These are phyloP conservation scores for Acer yangbiense DNA, from an alignment of 345 rosid genomes.

Conservation along the genomic window DNA sequence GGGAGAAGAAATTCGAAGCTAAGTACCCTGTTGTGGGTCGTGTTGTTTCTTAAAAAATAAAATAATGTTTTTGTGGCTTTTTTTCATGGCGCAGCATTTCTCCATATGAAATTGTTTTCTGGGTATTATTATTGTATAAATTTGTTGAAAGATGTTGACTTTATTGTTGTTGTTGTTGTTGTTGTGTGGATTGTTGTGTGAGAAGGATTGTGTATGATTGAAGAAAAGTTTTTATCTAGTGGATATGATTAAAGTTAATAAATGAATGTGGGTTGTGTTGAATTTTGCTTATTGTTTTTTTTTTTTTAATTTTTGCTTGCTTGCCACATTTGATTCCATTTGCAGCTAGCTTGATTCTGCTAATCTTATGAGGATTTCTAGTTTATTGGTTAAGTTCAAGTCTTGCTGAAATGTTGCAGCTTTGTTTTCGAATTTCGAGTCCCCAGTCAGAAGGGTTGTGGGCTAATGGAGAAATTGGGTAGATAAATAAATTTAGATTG, in stretches of 20 bases:
- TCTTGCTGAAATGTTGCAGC: neutral
- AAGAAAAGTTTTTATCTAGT: neutral
- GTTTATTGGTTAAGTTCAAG: neutral
- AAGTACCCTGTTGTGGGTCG: slow-evolving; percentile 90
- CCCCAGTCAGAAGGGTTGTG: neutral
- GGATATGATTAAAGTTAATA: neutral
- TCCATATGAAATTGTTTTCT: neutral
- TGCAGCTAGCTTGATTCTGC: slow-evolving; percentile 3
- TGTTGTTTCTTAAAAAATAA: slow-evolving; percentile 34
- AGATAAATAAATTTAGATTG: neutral
- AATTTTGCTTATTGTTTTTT: neutral
- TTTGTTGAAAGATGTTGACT: slow-evolving; percentile 2
- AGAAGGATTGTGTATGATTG: neutral
- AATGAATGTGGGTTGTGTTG: slow-evolving; percentile 10
- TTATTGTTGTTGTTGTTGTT: neutral
- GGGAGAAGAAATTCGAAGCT: slow-evolving; percentile 88
- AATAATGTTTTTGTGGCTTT: neutral
- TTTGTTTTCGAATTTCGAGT: neutral
- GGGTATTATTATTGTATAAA: no score
- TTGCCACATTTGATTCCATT: neutral
- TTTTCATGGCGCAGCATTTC: no score
- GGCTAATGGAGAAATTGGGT: neutral
- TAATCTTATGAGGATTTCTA: neutral
- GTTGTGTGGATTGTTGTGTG: slow-evolving; percentile 7
- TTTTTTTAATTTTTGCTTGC: neutral